Evolutionary conservation across 2,329 filamentous ascomycete genomes (phyloP).

Genomic region (Diaporthe sp.): DNA sequence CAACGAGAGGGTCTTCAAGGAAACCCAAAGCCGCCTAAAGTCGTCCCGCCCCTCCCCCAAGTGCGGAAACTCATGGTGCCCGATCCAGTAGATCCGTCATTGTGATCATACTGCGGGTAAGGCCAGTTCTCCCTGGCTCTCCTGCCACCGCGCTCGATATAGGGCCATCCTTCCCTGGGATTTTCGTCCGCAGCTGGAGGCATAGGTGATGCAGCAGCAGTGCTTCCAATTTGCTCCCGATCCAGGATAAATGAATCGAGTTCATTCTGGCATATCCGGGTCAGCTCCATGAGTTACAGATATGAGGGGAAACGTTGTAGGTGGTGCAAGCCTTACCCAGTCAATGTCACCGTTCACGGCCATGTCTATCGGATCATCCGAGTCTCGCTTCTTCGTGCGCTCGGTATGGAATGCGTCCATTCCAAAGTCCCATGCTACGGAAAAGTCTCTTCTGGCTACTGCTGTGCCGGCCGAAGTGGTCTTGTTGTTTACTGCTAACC

Average conservation of each 20-base stretch:
- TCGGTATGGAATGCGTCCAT: conserved; percentile 25
- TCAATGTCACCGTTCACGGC: conserved; percentile 30
- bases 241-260: conserved; percentile 41
- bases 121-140: conserved; percentile 21
- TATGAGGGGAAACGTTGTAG: no score
- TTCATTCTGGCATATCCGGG: conserved; percentile 9
- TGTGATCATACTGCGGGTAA: conserved; percentile 11
- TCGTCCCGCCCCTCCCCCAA: conserved; percentile 19
- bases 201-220: not conserved
- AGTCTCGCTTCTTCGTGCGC: conserved; percentile 18
- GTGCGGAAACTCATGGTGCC: conserved; percentile 17
- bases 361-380: conserved; percentile 12
- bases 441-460: not conserved
- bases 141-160: conserved; percentile 15
- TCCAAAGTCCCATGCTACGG: conserved; percentile 34
- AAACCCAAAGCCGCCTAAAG: not conserved
- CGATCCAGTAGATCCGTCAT: not conserved
- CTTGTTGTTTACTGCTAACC: conserved; percentile 41
- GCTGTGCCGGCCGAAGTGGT: conserved; percentile 12
- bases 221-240: conserved; percentile 22
- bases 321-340: conserved; percentile 32
- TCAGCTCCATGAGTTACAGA: not conserved
- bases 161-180: conserved; percentile 33
- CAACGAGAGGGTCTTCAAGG: not conserved
- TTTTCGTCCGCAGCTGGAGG: not conserved